A percentile compares a stretch with the other conserved stretches of the same genome.
Evolutionary conservation across 805 yeast species (phyloP).

Genomic region (Spathaspora arborariae): DNA sequence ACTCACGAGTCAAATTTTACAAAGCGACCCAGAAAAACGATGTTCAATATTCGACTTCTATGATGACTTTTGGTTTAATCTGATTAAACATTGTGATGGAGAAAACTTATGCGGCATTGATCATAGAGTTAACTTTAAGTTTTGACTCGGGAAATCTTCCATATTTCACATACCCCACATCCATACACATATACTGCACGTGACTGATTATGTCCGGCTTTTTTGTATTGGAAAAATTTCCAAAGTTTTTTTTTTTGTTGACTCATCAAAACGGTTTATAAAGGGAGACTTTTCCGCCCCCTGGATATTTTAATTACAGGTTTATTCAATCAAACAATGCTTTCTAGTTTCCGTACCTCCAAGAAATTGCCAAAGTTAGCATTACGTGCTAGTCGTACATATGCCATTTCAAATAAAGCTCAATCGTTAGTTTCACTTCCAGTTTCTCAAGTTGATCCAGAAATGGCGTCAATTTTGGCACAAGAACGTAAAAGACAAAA

Average conservation of each 20-base stretch:
- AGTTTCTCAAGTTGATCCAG: constrained; percentile 72
- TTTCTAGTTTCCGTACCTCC: constrained; percentile 3
- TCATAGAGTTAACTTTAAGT: constrained; percentile 1
- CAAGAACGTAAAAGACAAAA: constrained; percentile 90
- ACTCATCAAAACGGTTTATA: neutral
- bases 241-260: neutral
- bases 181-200: neutral
- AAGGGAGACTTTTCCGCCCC: neutral
- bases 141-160: neutral
- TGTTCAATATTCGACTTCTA: constrained; percentile 7
- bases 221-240: neutral
- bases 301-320: neutral
- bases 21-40: constrained; percentile 7
- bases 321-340: neutral
- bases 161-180: neutral
- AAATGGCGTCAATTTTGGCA: constrained; percentile 65
- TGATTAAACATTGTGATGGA: constrained; percentile 8
- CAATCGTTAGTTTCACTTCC: constrained; percentile 54
- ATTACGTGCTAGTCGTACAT: constrained; percentile 15
- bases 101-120: constrained; percentile 6
- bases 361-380: constrained; percentile 8
- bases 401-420: constrained; percentile 62
- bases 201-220: neutral
- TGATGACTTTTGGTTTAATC: constrained; percentile 9
- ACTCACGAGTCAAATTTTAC: constrained; percentile 9